Evolutionary conservation across 208 protist genomes (phyloP), one percentile per base, ranked within the genome.

Genomic region (Crithidia sp.): DNA sequence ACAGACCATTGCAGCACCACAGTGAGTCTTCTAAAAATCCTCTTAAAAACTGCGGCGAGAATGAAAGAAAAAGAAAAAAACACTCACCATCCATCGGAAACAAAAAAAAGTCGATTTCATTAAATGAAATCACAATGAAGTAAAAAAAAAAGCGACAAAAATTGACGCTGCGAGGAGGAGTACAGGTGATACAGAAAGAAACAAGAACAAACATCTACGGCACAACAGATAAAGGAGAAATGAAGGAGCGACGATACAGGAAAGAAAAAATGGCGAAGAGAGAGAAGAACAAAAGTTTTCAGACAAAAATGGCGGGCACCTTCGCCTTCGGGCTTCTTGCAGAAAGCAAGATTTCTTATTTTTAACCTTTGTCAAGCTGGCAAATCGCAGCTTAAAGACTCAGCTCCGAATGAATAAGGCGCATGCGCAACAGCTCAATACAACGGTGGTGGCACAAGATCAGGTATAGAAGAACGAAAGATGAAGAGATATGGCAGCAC

Each of bases 111-210:
- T 45, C 44, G 47, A 16, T 4, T 19, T 68, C 37, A 13, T 62
- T 37, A 47, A 17, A 59, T 36, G 40, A 40, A 57, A 12, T 49
- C 40, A 37, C 64, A 69, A 59, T 59, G 52, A 69, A 70, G 14
- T 66, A 40, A 73, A 62, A 73, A 71, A 45, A 57, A 45, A 19
- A 45, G 8, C 17, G 57, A 45, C 19, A 57, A 60, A 8, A 62
- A 61, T 43, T 41, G 58, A 63, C 47, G 37, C 54, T 5, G 57
- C 62, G 39, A 61, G 40, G 44, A 61, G 61, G 65, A 52, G 54
- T 70, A 70, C 54, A 70, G 65, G 53, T 19, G 64, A 70, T 70
- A 59, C 53, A 61, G 8, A 19, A 59, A 45, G 49, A 43, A 39
- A 52, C 3, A 50, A 39, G 13, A 66, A 55, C n/a, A 49, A 49